Percentiles rank a stretch among this genome's conserved stretches.
These are phyloP conservation scores for Withania somnifera DNA, from an alignment of 305 asterid genomes.

Conservation along the genomic window DNA sequence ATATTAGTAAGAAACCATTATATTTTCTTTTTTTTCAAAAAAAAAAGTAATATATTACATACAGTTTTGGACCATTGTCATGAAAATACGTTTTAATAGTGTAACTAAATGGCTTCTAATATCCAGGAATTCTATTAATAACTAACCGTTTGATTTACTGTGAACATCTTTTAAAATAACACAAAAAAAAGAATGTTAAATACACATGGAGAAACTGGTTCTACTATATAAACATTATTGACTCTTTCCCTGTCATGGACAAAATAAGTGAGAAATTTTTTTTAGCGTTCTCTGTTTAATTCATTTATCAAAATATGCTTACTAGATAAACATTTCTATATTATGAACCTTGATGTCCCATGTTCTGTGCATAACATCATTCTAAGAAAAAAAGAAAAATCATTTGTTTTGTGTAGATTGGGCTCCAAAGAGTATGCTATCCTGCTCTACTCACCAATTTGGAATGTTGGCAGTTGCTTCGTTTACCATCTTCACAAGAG, in stretches of 20 bases:
- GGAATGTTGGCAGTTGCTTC: constrained; percentile 44
- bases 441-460: constrained; percentile 25
- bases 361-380: neutral
- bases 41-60: too few relatives aligned
- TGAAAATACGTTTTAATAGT: neutral
- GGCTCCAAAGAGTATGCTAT: neutral
- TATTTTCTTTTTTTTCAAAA: too few relatives aligned
- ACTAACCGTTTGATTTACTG: too few relatives aligned
- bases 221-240: neutral
- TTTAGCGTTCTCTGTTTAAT: too few relatives aligned
- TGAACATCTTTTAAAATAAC: too few relatives aligned
- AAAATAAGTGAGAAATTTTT: neutral
- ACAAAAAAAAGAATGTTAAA: too few relatives aligned
- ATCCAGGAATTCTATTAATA: too few relatives aligned
- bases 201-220: neutral
- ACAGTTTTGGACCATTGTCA: neutral
- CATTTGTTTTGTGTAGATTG: neutral
- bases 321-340: neutral
- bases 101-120: neutral
- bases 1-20: too few relatives aligned
- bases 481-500: constrained; percentile 41
- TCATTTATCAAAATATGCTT: neutral
- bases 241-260: neutral
- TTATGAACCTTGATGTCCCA: neutral
- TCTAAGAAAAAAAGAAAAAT: neutral